Evolutionary conservation across 2,329 filamentous ascomycete genomes (phyloP), one percentile per base, ranked within the genome.

Genomic region (Daldinia sp.): DNA sequence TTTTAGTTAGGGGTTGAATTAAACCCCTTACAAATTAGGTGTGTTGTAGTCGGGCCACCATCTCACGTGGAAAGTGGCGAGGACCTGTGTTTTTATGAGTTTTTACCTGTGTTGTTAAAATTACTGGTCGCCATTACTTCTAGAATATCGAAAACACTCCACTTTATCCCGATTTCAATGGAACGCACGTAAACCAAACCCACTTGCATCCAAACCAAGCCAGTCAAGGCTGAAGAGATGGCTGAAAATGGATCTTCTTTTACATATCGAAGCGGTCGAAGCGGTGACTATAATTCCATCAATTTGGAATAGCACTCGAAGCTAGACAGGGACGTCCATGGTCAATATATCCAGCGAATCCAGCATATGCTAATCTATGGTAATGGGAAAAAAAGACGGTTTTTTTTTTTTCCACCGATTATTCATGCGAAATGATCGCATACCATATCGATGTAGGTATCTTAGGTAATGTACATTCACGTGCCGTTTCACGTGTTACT

Each of bases 261-360:
- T n/a, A n/a, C n/a, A n/a, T n/a, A n/a, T n/a, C n/a, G n/a, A n/a
- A n/a, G n/a, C n/a, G n/a, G n/a, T n/a, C n/a, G n/a, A 45, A 45
- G 39, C 39, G 39, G 39, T 45, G 39, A 45, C 39, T 45, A 45
- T 45, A n/a, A n/a, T n/a, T n/a, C n/a, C n/a, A n/a, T n/a, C n/a
- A 45, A 45, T 45, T 45, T 4, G 39, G 39, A 25, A 45, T 45
- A 45, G 21, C 13, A 45, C 21, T 23, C n/a, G n/a, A 45, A 45
- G 39, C 23, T 45, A 45, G 27, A 13, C 39, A 45, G 13, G 39
- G 39, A 45, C 39, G 21, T 45, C 39, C 39, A 45, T 45, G 39
- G 21, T n/a, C 23, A 45, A 45, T 45, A 45, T 45, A 45, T 45
- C 39, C 39, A 45, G 27, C 39, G 3, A 45, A 45, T 45, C 39